Conservation (phyloP, 2,329 filamentous ascomycete genomes). For the Fusarium palustre region DNA sequence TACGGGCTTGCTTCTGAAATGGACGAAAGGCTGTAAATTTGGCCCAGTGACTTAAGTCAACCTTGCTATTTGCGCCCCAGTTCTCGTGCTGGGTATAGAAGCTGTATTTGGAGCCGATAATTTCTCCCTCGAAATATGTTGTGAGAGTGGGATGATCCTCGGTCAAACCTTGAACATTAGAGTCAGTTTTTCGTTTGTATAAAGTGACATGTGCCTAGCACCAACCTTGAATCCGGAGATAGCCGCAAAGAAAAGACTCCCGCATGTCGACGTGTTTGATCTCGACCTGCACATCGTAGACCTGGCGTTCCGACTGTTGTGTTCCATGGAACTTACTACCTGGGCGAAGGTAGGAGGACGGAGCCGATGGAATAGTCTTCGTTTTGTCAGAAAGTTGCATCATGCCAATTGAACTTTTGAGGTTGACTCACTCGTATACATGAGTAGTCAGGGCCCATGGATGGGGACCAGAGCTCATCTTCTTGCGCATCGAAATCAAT, state of each 20-base stretch:
- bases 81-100: constrained; percentile 89
- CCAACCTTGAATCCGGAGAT: constrained; percentile 93
- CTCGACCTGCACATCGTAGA: constrained; percentile 96
- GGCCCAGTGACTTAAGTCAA: constrained; percentile 92
- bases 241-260: constrained; percentile 94
- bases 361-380: constrained; percentile 79
- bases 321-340: constrained; percentile 91
- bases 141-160: constrained; percentile 97
- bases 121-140: constrained; percentile 98
- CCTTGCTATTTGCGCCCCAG: constrained; percentile 93
- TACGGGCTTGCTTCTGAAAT: constrained; percentile 69
- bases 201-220: constrained; percentile 1
- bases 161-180: constrained; percentile 75
- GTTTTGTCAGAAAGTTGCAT: constrained; percentile 21
- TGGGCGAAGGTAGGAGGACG: constrained; percentile 86
- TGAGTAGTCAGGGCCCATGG: constrained; percentile 55
- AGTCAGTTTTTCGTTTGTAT: constrained; percentile 25
- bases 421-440: constrained; percentile 51
- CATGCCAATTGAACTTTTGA: constrained; percentile 3
- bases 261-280: constrained; percentile 96
- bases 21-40: constrained; percentile 90
- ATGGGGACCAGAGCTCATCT: constrained; percentile 51
- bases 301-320: constrained; percentile 91
- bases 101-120: constrained; percentile 94
- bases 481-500: constrained; percentile 44